These are phyloP conservation scores for Novymonas esmeraldas DNA, from an alignment of 208 protist species.

Conservation along the genomic window DNA sequence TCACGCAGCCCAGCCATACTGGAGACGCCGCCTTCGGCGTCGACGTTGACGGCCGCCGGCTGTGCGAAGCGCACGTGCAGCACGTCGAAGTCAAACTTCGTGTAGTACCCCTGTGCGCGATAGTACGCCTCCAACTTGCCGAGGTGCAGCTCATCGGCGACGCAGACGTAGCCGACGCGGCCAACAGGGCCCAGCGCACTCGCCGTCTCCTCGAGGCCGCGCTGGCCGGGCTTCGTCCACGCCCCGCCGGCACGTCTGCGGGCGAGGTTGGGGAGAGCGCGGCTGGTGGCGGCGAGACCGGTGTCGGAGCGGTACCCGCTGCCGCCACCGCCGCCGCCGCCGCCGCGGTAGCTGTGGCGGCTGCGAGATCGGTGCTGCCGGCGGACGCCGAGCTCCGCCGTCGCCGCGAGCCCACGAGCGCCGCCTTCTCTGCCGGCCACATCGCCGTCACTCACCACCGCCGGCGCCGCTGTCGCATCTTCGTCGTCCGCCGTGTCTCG, in stretches of 20 bases:
- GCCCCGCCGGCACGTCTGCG: constrained; percentile 22
- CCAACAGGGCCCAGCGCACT: constrained; percentile 31
- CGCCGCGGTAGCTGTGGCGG: constrained; percentile 18
- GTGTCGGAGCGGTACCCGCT: constrained; percentile 31
- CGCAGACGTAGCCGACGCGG: constrained; percentile 75
- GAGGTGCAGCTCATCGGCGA: constrained; percentile 74
- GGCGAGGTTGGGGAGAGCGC: constrained; percentile 4
- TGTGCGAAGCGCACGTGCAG: constrained; percentile 76
- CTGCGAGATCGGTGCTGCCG: constrained; percentile 32
- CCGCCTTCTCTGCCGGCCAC: not conserved
- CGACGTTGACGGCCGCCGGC: constrained; percentile 17
- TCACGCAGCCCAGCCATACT: constrained; percentile 2
- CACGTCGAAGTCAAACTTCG: constrained; percentile 82
- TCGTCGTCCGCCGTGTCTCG: constrained; percentile 5
- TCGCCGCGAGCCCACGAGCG: not conserved
- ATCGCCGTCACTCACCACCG: constrained; percentile 28
- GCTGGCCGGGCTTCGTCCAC: constrained; percentile 32
- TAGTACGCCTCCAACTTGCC: constrained; percentile 69
- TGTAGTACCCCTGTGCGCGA: constrained; percentile 65
- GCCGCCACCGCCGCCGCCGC: not conserved
- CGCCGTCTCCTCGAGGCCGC: constrained; percentile 24
- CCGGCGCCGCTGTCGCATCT: constrained; percentile 23
- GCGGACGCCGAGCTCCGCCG: not conserved
- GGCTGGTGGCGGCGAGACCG: not conserved
- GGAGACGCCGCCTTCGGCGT: not conserved